phyloP scores from a whole-genome alignment of 2,329 filamentous ascomycete species.

The Beauveria asiatica region DNA sequence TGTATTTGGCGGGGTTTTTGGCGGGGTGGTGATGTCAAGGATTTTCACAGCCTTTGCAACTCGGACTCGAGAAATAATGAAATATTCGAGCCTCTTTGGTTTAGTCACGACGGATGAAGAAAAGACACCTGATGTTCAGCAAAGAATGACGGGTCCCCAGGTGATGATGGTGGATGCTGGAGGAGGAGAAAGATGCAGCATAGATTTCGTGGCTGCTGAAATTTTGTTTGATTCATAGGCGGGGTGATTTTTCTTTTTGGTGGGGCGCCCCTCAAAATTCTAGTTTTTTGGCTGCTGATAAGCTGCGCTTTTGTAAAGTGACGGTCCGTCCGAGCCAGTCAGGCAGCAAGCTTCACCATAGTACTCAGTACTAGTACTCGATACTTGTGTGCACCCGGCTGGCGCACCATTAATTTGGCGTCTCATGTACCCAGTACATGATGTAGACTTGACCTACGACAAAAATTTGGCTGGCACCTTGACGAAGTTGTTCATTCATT shows the following conservation, averaged over 20 bases:
- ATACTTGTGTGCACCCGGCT: background rate
- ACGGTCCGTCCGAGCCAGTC: conserved; percentile 10
- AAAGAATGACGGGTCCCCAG: conserved; percentile 7
- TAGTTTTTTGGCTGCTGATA: conserved; percentile 3
- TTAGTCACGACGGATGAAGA: background rate
- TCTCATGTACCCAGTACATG: background rate
- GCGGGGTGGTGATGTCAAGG: background rate
- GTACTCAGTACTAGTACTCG: background rate
- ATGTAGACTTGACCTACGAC: background rate
- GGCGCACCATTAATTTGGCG: background rate
- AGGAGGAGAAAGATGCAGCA: conserved; percentile 8
- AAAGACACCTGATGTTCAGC: background rate
- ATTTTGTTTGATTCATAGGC: conserved; percentile 20
- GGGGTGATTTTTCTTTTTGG: conserved; percentile 32
- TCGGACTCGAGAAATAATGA: conserved; percentile 3
- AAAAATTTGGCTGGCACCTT: background rate
- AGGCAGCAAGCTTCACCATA: background rate
- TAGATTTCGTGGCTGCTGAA: conserved; percentile 10
- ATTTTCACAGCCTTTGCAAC: background rate
- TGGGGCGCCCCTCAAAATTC: conserved; percentile 29
- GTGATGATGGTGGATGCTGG: conserved; percentile 13
- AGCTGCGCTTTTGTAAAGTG: background rate
- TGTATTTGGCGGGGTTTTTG: conserved; percentile 11
- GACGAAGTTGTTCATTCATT: no score
- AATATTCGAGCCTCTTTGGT: conserved; percentile 1